Base-by-base conservation (phyloP, 2,329 filamentous ascomycete genomes). In the Ophiocordyceps camponoti-leonardi region DNA sequence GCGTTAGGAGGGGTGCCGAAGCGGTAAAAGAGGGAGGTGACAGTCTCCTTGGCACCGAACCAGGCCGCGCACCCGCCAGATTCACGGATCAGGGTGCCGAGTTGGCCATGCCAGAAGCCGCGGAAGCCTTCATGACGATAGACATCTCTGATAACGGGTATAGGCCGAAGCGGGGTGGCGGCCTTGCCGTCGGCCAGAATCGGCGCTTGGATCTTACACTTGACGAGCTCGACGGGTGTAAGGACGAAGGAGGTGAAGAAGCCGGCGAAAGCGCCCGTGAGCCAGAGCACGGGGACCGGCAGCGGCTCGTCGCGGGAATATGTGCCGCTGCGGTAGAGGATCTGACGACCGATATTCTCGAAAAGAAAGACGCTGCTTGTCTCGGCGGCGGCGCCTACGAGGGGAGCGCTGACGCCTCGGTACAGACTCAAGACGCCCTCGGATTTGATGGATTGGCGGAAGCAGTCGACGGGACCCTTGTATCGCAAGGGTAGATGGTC, bases 201-300 rank as follows among this genome's bases (percentile, higher is more conserved):
- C 11, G 73, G 86, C 1, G 90, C 88, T 62, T 98, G 92, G 67
- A 98, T 94, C 65, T 92, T 93, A 74, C 92, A 98, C 66, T 98
- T 98, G 59, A 98, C 84, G 45, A 98, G 76, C 66, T 98, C 92
- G 52, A 98, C 86, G 0, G 92, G 92, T 0, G 92, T 98, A 49
- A 98, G 76, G 30, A 94, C 78, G 43, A 95, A 72, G 0, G 86
- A 94, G 0, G 92, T 94, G 56, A 94, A 83, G 37, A 84, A 83
- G 31, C 92, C 92, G 1, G 88, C 83, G 47, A 86, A 81, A 43
- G 85, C 90, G 42, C 92, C 92, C 18, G 86, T 93, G 44, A 79
- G 66, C 60, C 86, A 76, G 16, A 96, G 71, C 1, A 80, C 81
- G 1, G 73, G 65, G n/a, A 95, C 73, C 0, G 87, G 81, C 1